Base-by-base conservation (phyloP, 495 filamentous ascomycete species). In the Beverwykella pulmonaria region DNA sequence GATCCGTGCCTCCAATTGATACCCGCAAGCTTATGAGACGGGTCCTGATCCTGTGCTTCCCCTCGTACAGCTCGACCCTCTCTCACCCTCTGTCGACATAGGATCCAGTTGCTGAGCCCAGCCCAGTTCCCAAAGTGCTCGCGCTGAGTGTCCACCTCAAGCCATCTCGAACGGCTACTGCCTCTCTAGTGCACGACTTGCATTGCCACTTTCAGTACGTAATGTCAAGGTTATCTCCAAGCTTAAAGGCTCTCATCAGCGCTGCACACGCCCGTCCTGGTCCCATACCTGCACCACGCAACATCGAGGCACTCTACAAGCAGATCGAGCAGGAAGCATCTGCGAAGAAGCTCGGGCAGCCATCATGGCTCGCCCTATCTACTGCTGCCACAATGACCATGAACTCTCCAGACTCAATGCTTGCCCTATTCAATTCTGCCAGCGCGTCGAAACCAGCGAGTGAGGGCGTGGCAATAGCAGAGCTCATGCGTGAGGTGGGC, bases 401-500 rank as follows among this genome's bases (percentile, higher is more conserved):
- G 81, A 90, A 90, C 76, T 89, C 86, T 5, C 88, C 87, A 7
- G 86, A 87, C 47, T 86, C 86, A 29, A 79, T 90, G 59, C 74
- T 82, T 1, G 71, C 73, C 29, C 80, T 88, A 8, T 85, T 84
- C 77, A 63, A 79, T 22, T 70, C 85, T 17, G 83, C 84, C n/a
- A 77, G 82, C 25, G 66, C 67, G 30, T 56, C 50, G 15, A 59
- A 53, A 22, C 29, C 64, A 22, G 27, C 9, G n/a, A 50, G 19
- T 10, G 55, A 68, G 19, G 73, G 79, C 23, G 77, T 87, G n/a
- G 76, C 80, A 41, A 82, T 83, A 7, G 89, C 88, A 49, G 89
- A 92, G 73, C 75, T 91, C 20, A 90, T 93, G 82, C 86, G 90
- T 68, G 90, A 92, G 70, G 82, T 91, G 69, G 90, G 88, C 2